Base-by-base conservation (phyloP, 2,329 filamentous ascomycete species). In the Rhynchosporium agropyri region DNA sequence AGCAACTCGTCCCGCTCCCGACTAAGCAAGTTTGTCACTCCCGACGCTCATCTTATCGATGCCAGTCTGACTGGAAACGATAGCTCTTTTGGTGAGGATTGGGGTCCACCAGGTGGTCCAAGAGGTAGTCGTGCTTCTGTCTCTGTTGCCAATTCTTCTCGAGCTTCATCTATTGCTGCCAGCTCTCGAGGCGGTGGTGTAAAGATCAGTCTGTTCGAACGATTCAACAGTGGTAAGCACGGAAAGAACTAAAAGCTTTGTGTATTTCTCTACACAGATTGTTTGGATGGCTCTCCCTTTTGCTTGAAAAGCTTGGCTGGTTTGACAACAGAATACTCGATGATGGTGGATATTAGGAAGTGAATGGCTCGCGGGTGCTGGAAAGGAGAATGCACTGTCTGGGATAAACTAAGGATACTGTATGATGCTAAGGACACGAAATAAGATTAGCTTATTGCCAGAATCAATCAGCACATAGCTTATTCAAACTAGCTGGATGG, bases 81-180 rank as follows among this genome's bases (percentile, higher is more conserved):
- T 3, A 71, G 64, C 36, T 64, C 69, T 49, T 75, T 73, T 64
- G 72, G 72, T 2, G 70, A 74, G 46, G 70, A 72, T 54, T 72
- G 69, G 70, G 70, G 71, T 58, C 48, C 56, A n/a, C 48, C 61
- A 56, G 20, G n/a, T 29, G 51, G 51, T 29, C 36, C 36, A 60
- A 46, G n/a, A 9, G 33, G 33, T 26, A 10, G 33, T 42, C 36
- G 15, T 15, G n/a, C 38, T 10, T 54, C 51, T 40, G 36, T 54
- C 10, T 54, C 51, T 40, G 33, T 38, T 54, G 36, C 36, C 51
- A 54, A 28, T 33, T 40, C 33, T 10, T 54, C 51, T 5, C 38
- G 51, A 54, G 36, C 51, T 5, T 54, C 36, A n/a, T 54, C 51
- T 8, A 38, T 54, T 15, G 51, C 51, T 54, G 9, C 51, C 36